Conservation (phyloP, 2,329 filamentous ascomycete species). For the Aspergillus ochraceoroseus region DNA sequence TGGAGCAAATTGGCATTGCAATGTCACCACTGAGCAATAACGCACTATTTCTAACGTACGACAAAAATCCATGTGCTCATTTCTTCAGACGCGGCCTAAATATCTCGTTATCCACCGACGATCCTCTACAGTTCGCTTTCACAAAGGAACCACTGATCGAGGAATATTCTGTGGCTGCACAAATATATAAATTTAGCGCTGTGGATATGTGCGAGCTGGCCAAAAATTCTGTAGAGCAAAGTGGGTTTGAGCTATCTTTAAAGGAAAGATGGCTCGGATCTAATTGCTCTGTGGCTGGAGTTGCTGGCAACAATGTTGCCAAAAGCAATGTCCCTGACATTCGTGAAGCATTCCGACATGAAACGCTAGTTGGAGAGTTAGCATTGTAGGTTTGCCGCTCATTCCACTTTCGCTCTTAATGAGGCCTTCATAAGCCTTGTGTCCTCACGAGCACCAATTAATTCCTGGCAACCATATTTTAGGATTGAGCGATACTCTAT, state of each 20-base stretch:
- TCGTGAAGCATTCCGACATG: slow-evolving; percentile 80
- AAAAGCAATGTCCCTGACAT: slow-evolving; percentile 97
- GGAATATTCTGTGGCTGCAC: slow-evolving; percentile 94
- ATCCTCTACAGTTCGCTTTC: slow-evolving; percentile 95
- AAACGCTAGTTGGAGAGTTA: slow-evolving; percentile 78
- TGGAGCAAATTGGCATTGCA: slow-evolving; percentile 95
- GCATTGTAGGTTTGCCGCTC: slow-evolving; percentile 59
- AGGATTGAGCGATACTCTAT: slow-evolving; percentile 12
- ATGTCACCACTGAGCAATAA: slow-evolving; percentile 99
- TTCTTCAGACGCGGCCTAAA: slow-evolving; percentile 95
- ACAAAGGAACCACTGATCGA: slow-evolving; percentile 98
- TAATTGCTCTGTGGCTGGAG: slow-evolving; percentile 71
- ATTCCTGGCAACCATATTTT: neutral
- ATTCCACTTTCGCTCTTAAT: too few relatives aligned
- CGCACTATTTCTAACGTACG: slow-evolving; percentile 90
- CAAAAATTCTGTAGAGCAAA: slow-evolving; percentile 92
- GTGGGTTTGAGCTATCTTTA: slow-evolving; percentile 81
- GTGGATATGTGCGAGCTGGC: slow-evolving; percentile 99
- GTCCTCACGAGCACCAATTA: too few relatives aligned
- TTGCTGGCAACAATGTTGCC: slow-evolving; percentile 81
- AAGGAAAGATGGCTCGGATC: slow-evolving; percentile 89
- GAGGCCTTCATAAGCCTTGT: too few relatives aligned
- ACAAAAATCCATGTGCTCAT: slow-evolving; percentile 90
- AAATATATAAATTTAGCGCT: slow-evolving; percentile 95
- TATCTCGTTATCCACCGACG: slow-evolving; percentile 92